Evolutionary conservation across 768 basidiomycete genomes (phyloP), one percentile per base, ranked within the genome.

Genomic region (Xerocomus potaroensis): DNA sequence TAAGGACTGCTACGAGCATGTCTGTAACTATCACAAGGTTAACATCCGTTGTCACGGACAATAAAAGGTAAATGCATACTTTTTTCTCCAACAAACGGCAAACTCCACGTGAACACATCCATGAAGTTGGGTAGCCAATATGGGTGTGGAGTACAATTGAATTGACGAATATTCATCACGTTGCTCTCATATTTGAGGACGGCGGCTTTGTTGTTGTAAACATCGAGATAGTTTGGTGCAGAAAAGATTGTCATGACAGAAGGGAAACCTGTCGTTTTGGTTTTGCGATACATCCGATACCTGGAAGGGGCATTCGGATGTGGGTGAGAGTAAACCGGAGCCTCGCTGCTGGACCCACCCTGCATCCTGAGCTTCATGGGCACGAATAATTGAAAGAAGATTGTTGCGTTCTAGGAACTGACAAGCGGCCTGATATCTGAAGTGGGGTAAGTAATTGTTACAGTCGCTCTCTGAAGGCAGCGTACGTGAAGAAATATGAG

Each of bases 201-300:
- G 0, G 96, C 96, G 2, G 94, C 96, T 70, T 98, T 98, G 73
- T 99, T 99, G 69, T 95, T 92, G 70, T 98, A 98, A 16, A 98
- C 91, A 60, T 98, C 96, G 48, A 98, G 84, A 63, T 97, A 97
- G 65, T 97, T 94, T 33, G 96, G 96, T 8, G 94, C 94, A 14
- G 91, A 94, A 72, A 99, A 99, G 60, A 99, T 93, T n/a, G 95
- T 98, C 93, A 99, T 98, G 48, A 99, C 94, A 14, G 93, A 95
- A 15, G 96, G 95, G 75, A 99, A 98, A 6, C 95, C 94, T 0
- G 94, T 98, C 16, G 91, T 88, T 69, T 92, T 91, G 5, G 95
- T 97, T 71, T 99, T 99, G 56, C 93, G 89, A 63, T 98, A 97
- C 96, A 97, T 97, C 45, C 94, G 90, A 65, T 95, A 96, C 11